These are phyloP conservation scores for Dictyostelium intermedium DNA, from an alignment of 78 protist species.

Conservation along the genomic window DNA sequence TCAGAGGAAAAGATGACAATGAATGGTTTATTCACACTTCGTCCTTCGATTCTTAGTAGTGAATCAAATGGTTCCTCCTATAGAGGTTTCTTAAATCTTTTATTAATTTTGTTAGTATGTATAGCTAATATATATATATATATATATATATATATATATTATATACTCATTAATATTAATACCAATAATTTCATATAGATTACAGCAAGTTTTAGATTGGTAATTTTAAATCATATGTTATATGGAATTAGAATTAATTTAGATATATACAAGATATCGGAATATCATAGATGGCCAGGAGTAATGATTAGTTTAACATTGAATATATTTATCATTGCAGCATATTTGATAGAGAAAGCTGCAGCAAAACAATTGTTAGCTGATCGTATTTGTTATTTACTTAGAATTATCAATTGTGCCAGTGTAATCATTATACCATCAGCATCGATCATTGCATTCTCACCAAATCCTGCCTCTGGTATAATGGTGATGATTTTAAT, in stretches of 20 bases:
- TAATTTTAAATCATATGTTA: slow-evolving; percentile 68
- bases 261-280: slow-evolving; percentile 35
- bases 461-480: slow-evolving; percentile 69
- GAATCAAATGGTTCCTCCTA: slow-evolving; percentile 23
- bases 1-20: not conserved
- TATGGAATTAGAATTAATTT: slow-evolving; percentile 78
- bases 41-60: slow-evolving; percentile 50
- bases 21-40: slow-evolving; percentile 27
- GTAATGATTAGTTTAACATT: slow-evolving; percentile 35
- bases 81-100: slow-evolving; percentile 53
- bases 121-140: no score
- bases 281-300: slow-evolving; percentile 85
- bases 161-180: not conserved
- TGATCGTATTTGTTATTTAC: not conserved
- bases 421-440: slow-evolving; percentile 6
- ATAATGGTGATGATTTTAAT: slow-evolving; percentile 52
- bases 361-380: not conserved
- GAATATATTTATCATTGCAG: slow-evolving; percentile 33
- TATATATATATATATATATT: no score
- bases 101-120: slow-evolving; percentile 34
- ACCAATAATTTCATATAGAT: slow-evolving; percentile 1
- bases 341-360: slow-evolving; percentile 33
- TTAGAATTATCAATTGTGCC: slow-evolving; percentile 41
- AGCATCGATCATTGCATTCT: not conserved
- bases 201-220: slow-evolving; percentile 59